Evolutionary conservation across 202 grass and related monocot species (phyloP).

Genomic region (Saccharum hybrid): DNA sequence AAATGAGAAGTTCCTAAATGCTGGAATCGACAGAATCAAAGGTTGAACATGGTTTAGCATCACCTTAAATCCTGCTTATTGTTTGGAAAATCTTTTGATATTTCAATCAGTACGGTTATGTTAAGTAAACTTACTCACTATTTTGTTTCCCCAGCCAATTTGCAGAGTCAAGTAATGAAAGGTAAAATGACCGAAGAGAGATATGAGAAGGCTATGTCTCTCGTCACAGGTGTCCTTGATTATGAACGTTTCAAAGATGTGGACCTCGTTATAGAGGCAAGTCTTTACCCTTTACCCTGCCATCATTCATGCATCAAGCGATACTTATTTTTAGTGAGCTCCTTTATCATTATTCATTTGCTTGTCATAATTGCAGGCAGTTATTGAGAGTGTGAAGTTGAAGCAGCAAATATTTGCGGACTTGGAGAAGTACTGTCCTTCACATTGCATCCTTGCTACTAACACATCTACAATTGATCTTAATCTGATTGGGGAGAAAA

Average conservation of each 20-base stretch:
- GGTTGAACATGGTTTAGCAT: slow-evolving; percentile 45
- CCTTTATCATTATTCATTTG: slow-evolving; percentile 36
- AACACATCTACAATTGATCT: slow-evolving; percentile 96
- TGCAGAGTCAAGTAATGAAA: slow-evolving; percentile 77
- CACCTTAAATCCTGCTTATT: neutral
- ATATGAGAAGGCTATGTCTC: slow-evolving; percentile 71
- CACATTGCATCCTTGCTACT: slow-evolving; percentile 77
- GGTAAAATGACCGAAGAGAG: slow-evolving; percentile 81
- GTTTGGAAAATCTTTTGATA: slow-evolving; percentile 11
- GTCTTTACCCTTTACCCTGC: neutral
- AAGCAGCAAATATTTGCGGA: slow-evolving; percentile 92
- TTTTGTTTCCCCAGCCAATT: slow-evolving; percentile 65
- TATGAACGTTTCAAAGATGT: slow-evolving; percentile 80
- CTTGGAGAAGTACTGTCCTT: slow-evolving; percentile 71
- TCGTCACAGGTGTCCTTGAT: slow-evolving; percentile 76
- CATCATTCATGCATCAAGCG: neutral
- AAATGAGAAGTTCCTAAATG: slow-evolving; percentile 67
- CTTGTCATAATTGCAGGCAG: slow-evolving; percentile 60
- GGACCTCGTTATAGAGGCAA: slow-evolving; percentile 86
- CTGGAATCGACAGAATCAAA: slow-evolving; percentile 78
- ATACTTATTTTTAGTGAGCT: slow-evolving; percentile 23
- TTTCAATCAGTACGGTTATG: neutral
- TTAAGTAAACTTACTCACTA: slow-evolving; percentile 30
- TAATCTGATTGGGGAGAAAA: slow-evolving; percentile 83
- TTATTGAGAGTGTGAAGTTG: slow-evolving; percentile 78